Base-by-base conservation (phyloP, 495 filamentous ascomycete genomes). In the Aspergillus egyptiacus region DNA sequence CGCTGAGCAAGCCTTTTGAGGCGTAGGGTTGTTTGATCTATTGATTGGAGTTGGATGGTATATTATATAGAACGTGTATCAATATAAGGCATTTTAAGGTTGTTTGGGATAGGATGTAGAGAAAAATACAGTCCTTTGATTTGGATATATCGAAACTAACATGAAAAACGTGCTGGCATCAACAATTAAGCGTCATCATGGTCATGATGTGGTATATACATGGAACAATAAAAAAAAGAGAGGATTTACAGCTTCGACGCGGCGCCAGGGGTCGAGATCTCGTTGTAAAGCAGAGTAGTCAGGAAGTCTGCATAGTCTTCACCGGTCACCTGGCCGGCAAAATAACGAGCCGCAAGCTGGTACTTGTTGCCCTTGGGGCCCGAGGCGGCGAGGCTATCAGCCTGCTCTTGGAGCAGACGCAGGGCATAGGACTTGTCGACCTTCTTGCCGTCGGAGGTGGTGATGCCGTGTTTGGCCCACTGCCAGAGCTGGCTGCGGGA, bases 241-340 rank as follows among this genome's bases (percentile, higher is more conserved):
- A 34, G 17, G 28, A 7, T 37, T 78, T 72, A 96, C 66, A 96
- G 70, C 73, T 95, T 96, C 14, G 89, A 81, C 51, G 87, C 89
- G 34, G 81, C 75, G 50, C 89, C 89, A 34, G 89, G 78, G 36
- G 82, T 83, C 10, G 89, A 95, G 60, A 98, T 97, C 79, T 97
- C 93, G 44, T 96, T 89, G 62, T 98, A 98, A 36, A 98, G 72
- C 62, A 98, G 67, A 37, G 83, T 91, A 41, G 93, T 98, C 77
- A 98, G 70, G 73, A 98, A 98, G 65, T 98, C 94, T 5, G 90
- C 89, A 69, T 95, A 96, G 54, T 95, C 88, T 73, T 98, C 94
- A 20, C 93, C 93, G 5, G 91, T 97, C 17, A 97, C 85, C 80
- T 98, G 93, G 32, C 78, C 74, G 11, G 86, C 80, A 58, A 97